These are phyloP conservation scores for Aspergillus viridinutans DNA, from an alignment of 2,329 filamentous ascomycete genomes.

Conservation along the genomic window DNA sequence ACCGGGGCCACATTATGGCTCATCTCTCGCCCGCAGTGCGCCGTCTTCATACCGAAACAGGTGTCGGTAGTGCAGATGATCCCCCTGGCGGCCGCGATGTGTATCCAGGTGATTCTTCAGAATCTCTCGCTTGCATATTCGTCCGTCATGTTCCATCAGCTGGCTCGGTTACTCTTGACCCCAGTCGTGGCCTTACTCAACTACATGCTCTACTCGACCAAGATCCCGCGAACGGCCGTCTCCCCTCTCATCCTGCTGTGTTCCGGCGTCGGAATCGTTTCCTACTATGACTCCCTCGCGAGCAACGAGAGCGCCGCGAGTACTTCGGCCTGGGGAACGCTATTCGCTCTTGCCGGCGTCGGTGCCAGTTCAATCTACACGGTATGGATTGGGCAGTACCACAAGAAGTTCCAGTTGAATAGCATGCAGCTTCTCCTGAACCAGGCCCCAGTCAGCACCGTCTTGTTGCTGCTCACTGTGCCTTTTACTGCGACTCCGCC, in stretches of 20 bases:
- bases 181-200: conserved; percentile 16
- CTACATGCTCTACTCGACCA: conserved; percentile 15
- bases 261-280: conserved; percentile 16
- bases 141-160: conserved; percentile 21
- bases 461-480: conserved; percentile 13
- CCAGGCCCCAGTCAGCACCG: conserved; percentile 17
- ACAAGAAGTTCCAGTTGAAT: conserved; percentile 15
- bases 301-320: conserved; percentile 7
- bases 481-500: conserved; percentile 15
- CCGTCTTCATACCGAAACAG: conserved; percentile 15
- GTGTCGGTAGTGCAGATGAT: conserved; percentile 13
- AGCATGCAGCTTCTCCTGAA: conserved; percentile 22
- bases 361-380: conserved; percentile 19
- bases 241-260: conserved; percentile 14
- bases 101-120: conserved; percentile 19
- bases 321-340: conserved; percentile 11
- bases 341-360: conserved; percentile 17
- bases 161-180: conserved; percentile 17
- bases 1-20: conserved; percentile 17
- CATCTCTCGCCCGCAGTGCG: conserved; percentile 14
- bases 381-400: conserved; percentile 17
- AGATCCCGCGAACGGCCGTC: conserved; percentile 12
- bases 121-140: conserved; percentile 19
- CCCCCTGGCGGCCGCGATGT: conserved; percentile 18
- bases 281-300: conserved; percentile 17